Conservation (phyloP, 2,329 filamentous ascomycete species). For the Emergomyces africanus region DNA sequence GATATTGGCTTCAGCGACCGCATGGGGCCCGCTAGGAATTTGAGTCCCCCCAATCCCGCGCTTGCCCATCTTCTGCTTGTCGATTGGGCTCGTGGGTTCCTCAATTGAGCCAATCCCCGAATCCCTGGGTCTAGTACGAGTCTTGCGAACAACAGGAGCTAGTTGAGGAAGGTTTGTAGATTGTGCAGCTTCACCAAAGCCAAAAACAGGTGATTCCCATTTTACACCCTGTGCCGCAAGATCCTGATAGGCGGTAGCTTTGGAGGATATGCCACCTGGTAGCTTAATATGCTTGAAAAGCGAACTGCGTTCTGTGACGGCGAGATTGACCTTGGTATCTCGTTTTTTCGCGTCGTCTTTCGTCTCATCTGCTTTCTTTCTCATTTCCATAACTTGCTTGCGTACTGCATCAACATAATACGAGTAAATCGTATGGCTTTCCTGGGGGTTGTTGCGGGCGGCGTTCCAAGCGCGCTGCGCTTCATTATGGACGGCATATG, state of each 20-base stretch:
- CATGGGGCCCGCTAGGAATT: background rate
- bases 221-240: conserved; percentile 75
- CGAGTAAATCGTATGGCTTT: conserved; percentile 70
- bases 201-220: conserved; percentile 93
- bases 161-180: conserved; percentile 56
- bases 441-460: conserved; percentile 54
- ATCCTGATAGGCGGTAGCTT: conserved; percentile 88
- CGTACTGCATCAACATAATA: conserved; percentile 69
- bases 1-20: background rate
- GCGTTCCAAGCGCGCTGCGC: conserved; percentile 60
- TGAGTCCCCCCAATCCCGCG: background rate
- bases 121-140: conserved; percentile 31
- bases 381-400: conserved; percentile 58
- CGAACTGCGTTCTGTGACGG: conserved; percentile 76
- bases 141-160: conserved; percentile 44
- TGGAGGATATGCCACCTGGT: conserved; percentile 78
- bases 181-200: conserved; percentile 63
- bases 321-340: conserved; percentile 66
- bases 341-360: conserved; percentile 38
- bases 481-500: conserved; percentile 70
- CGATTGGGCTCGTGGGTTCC: background rate
- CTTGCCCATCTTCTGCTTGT: background rate
- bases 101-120: background rate
- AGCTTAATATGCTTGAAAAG: conserved; percentile 83
- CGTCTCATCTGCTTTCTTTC: conserved; percentile 66